These are phyloP conservation scores for Magnusiomyces ingens DNA, from an alignment of 1,139 yeast genomes.

Conservation along the genomic window DNA sequence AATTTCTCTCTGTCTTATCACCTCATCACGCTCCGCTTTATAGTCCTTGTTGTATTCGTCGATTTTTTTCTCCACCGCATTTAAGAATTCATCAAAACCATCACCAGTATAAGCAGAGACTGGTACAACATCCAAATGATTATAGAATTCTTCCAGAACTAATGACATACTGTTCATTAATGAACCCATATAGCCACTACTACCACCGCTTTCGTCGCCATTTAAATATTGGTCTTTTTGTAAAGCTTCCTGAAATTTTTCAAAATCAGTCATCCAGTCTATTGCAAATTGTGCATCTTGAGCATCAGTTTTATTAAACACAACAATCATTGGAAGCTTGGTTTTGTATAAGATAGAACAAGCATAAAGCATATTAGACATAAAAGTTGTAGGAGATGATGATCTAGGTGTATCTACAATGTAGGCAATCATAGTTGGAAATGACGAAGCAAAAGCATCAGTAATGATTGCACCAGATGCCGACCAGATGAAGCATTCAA, in stretches of 20 bases:
- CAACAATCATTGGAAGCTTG: constrained; percentile 92
- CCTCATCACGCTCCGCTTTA: constrained; percentile 78
- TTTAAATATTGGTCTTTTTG: constrained; percentile 51
- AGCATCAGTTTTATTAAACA: constrained; percentile 92
- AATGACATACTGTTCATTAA: constrained; percentile 90
- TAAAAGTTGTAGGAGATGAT: constrained; percentile 90
- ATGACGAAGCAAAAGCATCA: constrained; percentile 91
- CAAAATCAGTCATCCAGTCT: constrained; percentile 98
- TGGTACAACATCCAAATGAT: constrained; percentile 84
- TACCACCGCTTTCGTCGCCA: constrained; percentile 48
- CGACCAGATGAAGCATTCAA: constrained; percentile 86
- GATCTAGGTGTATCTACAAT: constrained; percentile 95
- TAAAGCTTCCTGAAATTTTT: constrained; percentile 76
- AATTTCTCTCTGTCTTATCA: constrained; percentile 68
- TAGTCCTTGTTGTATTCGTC: constrained; percentile 82
- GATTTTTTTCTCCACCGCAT: constrained; percentile 76
- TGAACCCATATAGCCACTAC: constrained; percentile 91
- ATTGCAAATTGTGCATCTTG: constrained; percentile 78
- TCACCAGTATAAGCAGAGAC: constrained; percentile 89
- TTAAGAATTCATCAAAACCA: constrained; percentile 86
- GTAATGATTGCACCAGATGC: constrained; percentile 96
- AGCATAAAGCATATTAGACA: constrained; percentile 97
- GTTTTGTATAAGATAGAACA: constrained; percentile 95
- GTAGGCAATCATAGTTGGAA: constrained; percentile 93
- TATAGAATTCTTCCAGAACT: constrained; percentile 93